Conservation (phyloP, 2,329 filamentous ascomycete genomes). For the Cylindrodendrum hubeiense region DNA sequence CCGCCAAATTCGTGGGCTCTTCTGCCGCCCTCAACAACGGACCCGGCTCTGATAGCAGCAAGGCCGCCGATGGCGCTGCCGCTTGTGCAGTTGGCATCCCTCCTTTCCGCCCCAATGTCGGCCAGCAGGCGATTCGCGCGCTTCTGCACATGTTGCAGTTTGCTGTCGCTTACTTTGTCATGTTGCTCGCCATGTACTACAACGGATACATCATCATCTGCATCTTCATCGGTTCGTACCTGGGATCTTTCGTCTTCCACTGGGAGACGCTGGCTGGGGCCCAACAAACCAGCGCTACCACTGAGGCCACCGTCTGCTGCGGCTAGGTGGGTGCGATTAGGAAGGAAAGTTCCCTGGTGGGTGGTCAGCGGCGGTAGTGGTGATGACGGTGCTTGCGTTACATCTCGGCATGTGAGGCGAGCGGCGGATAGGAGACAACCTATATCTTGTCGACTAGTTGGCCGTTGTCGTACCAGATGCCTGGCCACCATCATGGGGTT, state of each 20-base stretch:
- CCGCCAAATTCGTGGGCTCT: conserved; percentile 46
- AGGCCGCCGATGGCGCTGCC: conserved; percentile 31
- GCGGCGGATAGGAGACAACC: not conserved
- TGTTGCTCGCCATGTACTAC: conserved; percentile 71
- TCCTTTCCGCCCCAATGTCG: conserved; percentile 67
- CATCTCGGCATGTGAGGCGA: not conserved
- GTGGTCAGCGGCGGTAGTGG: not conserved
- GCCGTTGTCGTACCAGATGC: too few relatives aligned
- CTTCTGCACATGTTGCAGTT: conserved; percentile 79
- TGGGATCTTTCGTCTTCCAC: conserved; percentile 80
- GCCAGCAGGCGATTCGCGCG: conserved; percentile 76
- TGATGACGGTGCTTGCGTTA: not conserved
- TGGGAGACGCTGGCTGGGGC: conserved; percentile 68
- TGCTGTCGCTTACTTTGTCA: conserved; percentile 82
- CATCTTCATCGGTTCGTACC: conserved; percentile 80
- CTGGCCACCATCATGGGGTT: not conserved
- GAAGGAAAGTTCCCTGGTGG: not conserved
- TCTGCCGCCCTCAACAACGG: conserved; percentile 20
- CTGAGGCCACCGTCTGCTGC: conserved; percentile 57
- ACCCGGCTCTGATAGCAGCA: conserved; percentile 37
- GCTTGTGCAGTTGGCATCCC: conserved; percentile 38
- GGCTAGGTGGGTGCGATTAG: conserved; percentile 42
- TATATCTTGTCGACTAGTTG: not conserved
- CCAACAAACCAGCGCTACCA: conserved; percentile 50
- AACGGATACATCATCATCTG: conserved; percentile 84